Evolutionary conservation across 768 basidiomycete species (phyloP).

Genomic region (Leccinum olivaceopallidum): DNA sequence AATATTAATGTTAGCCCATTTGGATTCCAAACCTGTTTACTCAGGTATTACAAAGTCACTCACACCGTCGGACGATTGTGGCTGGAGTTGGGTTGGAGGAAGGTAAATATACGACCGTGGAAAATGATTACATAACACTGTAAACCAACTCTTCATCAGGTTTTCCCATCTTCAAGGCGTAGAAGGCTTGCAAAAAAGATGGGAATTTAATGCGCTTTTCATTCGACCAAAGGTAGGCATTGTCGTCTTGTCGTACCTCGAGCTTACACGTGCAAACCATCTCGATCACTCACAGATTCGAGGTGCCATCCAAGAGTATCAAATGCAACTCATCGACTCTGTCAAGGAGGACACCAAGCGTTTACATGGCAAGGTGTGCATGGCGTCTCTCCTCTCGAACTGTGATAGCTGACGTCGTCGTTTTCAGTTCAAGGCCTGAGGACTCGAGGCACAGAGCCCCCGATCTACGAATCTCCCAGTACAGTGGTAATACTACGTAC

Average conservation of each 20-base stretch:
- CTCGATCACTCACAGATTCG: constrained; percentile 60
- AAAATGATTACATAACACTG: too few relatives aligned
- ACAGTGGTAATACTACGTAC: too few relatives aligned
- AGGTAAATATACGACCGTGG: too few relatives aligned
- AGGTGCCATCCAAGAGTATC: constrained; percentile 98
- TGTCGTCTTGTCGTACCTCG: not conserved
- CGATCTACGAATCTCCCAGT: too few relatives aligned
- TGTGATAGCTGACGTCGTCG: constrained; percentile 1
- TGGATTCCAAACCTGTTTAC: too few relatives aligned
- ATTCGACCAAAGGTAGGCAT: constrained; percentile 84
- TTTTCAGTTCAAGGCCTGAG: constrained; percentile 25
- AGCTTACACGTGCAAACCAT: not conserved
- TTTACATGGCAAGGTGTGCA: constrained; percentile 81
- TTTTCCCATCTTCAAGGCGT: too few relatives aligned
- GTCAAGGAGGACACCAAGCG: constrained; percentile 98
- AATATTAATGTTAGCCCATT: not conserved
- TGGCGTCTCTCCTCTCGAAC: not conserved
- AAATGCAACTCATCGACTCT: constrained; percentile 97
- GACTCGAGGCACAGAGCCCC: too few relatives aligned
- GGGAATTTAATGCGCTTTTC: constrained; percentile 40
- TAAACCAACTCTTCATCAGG: too few relatives aligned
- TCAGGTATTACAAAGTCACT: too few relatives aligned
- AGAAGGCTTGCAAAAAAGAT: too few relatives aligned
- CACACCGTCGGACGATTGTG: too few relatives aligned
- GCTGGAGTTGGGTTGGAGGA: too few relatives aligned